Percentiles rank a stretch among this genome's conserved stretches.
Evolutionary conservation across 1,284 basidiomycete species (phyloP).

Genomic region (Puccinia coronata): DNA sequence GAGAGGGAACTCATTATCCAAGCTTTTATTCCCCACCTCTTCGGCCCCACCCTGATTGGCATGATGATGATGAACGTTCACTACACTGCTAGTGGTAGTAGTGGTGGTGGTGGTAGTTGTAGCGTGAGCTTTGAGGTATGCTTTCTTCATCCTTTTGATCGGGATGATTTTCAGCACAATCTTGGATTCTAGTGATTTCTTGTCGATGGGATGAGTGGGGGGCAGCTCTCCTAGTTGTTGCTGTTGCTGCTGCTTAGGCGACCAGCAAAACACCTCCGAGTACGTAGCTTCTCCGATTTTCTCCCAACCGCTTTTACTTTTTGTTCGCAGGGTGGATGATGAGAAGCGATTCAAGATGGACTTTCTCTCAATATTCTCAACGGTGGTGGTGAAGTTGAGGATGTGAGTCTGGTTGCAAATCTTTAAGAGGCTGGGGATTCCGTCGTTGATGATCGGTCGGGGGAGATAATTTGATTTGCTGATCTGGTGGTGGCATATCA

Average conservation of each 20-base stretch:
- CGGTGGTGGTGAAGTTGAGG: constrained; percentile 23
- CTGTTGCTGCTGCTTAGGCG: constrained; percentile 2
- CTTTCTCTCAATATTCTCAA: background rate
- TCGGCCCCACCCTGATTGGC: background rate
- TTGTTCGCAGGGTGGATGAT: constrained; percentile 6
- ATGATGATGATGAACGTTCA: no score
- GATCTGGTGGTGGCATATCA: constrained; percentile 10
- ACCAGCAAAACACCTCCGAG: constrained; percentile 44
- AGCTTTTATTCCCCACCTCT: background rate
- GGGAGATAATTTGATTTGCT: background rate
- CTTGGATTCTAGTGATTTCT: constrained; percentile 11
- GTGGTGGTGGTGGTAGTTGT: constrained; percentile 24
- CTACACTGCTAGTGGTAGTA: no score
- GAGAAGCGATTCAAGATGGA: background rate
- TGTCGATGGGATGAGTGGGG: background rate
- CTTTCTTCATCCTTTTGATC: constrained; percentile 28
- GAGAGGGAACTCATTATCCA: constrained; percentile 29
- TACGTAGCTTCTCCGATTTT: constrained; percentile 47
- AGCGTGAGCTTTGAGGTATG: background rate
- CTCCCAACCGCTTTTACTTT: constrained; percentile 24
- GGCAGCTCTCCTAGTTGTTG: background rate
- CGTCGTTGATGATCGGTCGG: constrained; percentile 11
- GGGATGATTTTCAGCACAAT: constrained; percentile 47
- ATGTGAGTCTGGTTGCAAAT: constrained; percentile 36
- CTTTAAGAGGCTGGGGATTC: constrained; percentile 25